phyloP scores from a whole-genome alignment of 805 yeast species.

The Monosporozyma yasuniensis region DNA sequence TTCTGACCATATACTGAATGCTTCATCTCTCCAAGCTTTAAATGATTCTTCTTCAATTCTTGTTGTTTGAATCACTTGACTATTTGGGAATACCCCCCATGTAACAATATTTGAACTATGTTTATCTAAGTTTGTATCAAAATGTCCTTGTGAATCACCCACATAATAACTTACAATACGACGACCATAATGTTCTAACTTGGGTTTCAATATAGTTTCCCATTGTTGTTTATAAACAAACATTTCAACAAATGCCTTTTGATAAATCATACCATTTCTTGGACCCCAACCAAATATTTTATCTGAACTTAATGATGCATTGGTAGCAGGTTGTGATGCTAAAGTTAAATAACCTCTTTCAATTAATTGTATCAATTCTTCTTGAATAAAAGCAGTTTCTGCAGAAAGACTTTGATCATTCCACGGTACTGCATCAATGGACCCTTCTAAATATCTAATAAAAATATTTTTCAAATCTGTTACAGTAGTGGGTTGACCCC shows the following conservation, averaged over 20 bases:
- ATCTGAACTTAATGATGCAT: conserved; percentile 70
- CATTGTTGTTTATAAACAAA: conserved; percentile 69
- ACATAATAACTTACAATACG: conserved; percentile 64
- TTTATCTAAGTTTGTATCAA: conserved; percentile 51
- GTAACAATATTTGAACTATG: conserved; percentile 74
- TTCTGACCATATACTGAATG: conserved; percentile 81
- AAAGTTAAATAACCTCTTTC: conserved; percentile 70
- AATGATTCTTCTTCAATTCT: conserved; percentile 88
- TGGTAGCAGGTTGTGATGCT: conserved; percentile 93
- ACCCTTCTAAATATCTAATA: conserved; percentile 62
- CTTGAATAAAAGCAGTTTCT: conserved; percentile 89
- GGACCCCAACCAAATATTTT: conserved; percentile 98
- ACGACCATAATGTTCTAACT: conserved; percentile 33
- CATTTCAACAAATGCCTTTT: conserved; percentile 88
- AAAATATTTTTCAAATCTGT: conserved; percentile 60
- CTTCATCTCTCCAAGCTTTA: conserved; percentile 94
- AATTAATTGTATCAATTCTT: conserved; percentile 74
- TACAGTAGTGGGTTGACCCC: conserved; percentile 67
- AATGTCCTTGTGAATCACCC: conserved; percentile 52
- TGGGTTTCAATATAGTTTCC: conserved; percentile 46
- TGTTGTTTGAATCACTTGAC: conserved; percentile 86
- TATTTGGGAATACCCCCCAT: conserved; percentile 94
- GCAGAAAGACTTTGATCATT: conserved; percentile 76
- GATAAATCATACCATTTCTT: conserved; percentile 75
- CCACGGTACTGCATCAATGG: conserved; percentile 82